phyloP scores from a whole-genome alignment of 2,329 filamentous ascomycete genomes.

The Sporothrix phasma region DNA sequence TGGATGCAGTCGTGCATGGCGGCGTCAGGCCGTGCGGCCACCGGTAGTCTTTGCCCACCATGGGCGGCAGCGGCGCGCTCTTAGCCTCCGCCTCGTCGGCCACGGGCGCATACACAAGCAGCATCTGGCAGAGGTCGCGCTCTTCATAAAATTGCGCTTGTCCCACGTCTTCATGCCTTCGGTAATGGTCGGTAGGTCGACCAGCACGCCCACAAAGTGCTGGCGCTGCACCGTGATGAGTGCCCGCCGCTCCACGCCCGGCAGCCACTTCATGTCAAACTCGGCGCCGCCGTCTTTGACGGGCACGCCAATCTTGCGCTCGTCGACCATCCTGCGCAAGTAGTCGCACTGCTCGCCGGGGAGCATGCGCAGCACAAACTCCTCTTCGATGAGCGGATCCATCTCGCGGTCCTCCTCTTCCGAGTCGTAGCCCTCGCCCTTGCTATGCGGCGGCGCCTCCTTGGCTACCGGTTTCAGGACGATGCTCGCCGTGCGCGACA shows the following conservation, averaged over 20 bases:
- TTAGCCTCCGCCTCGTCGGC: slow-evolving; percentile 55
- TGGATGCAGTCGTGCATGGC: slow-evolving; percentile 80
- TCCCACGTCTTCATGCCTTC: slow-evolving; percentile 94
- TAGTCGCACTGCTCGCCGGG: slow-evolving; percentile 82
- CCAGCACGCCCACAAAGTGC: slow-evolving; percentile 66
- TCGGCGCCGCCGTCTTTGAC: slow-evolving; percentile 60
- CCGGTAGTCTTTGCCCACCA: slow-evolving; percentile 58
- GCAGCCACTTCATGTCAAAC: slow-evolving; percentile 67
- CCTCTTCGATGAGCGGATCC: slow-evolving; percentile 82
- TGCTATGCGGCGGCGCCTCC: slow-evolving; percentile 55
- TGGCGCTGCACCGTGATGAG: slow-evolving; percentile 59
- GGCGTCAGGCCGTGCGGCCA: slow-evolving; percentile 83
- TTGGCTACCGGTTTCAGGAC: slow-evolving; percentile 35
- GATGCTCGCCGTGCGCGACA: slow-evolving; percentile 21
- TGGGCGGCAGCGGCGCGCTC: slow-evolving; percentile 56
- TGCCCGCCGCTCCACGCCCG: slow-evolving; percentile 58
- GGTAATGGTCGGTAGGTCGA: slow-evolving; percentile 77
- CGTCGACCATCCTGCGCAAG: slow-evolving; percentile 62
- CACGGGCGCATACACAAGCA: slow-evolving; percentile 64
- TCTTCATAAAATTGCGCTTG: slow-evolving; percentile 77
- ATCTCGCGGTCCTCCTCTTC: slow-evolving; percentile 83
- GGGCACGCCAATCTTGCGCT: slow-evolving; percentile 64
- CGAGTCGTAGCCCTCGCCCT: slow-evolving; percentile 90
- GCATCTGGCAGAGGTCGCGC: slow-evolving; percentile 85
- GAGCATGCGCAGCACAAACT: slow-evolving; percentile 80